phyloP scores from a whole-genome alignment of 2,329 filamentous ascomycete species.

The Colletotrichum brevisporum region DNA sequence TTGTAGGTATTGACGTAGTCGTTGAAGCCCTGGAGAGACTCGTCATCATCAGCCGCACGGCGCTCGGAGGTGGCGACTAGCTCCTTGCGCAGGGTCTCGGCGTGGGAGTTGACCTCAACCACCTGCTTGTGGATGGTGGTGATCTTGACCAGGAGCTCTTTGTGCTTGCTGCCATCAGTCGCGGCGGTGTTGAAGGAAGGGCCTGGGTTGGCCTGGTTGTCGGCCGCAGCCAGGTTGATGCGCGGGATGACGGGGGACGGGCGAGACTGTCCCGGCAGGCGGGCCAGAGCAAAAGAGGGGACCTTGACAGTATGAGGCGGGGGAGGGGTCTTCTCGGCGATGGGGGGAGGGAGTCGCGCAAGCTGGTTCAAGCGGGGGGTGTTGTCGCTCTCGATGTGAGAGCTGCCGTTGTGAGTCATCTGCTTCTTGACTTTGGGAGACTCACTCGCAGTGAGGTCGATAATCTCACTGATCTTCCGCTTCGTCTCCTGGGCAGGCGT shows the following conservation, averaged over 20 bases:
- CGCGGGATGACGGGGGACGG: too few species aligned
- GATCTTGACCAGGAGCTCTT: neutral
- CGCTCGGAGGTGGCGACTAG: neutral
- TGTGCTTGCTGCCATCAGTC: neutral
- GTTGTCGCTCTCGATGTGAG: constrained; percentile 7
- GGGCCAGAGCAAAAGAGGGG: neutral
- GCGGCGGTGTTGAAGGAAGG: too few species aligned
- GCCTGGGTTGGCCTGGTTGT: too few species aligned
- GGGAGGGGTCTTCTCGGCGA: neutral
- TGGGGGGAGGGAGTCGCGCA: neutral
- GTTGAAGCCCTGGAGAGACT: neutral
- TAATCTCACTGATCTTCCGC: constrained; percentile 12
- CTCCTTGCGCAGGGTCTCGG: constrained; percentile 14
- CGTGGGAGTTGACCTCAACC: constrained; percentile 20
- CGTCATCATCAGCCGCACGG: neutral
- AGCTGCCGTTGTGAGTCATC: too few species aligned
- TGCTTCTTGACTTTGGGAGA: neutral
- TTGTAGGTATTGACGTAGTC: constrained; percentile 5
- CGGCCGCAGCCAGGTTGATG: neutral
- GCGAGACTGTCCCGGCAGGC: too few species aligned
- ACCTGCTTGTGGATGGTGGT: neutral
- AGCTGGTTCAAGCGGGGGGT: constrained; percentile 29
- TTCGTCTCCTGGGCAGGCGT: constrained; percentile 1
- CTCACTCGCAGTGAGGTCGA: neutral
- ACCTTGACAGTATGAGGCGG: neutral